Evolutionary conservation across 441 rosid species (phyloP).

Genomic region (Gossypium trilobum): DNA sequence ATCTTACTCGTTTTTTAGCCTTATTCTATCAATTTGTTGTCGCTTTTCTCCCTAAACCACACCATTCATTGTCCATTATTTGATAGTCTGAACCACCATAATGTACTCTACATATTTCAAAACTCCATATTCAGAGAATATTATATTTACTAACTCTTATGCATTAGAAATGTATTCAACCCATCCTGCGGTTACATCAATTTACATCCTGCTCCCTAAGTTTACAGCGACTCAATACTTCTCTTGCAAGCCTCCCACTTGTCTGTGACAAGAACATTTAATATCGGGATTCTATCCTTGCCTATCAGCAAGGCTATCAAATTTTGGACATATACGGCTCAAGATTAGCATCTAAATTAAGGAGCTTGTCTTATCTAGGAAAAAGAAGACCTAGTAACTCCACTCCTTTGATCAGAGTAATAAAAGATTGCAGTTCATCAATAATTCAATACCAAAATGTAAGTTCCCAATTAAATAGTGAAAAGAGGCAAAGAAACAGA

Average conservation of each 20-base stretch:
- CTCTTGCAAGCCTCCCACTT: background rate
- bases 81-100: background rate
- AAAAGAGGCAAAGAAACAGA: constrained; percentile 7
- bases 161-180: background rate
- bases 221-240: background rate
- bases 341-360: background rate
- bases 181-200: background rate
- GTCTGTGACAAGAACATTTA: background rate
- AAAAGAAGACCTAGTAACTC: background rate
- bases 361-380: background rate
- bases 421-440: background rate
- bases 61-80: background rate
- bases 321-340: background rate
- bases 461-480: background rate
- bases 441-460: background rate
- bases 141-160: background rate
- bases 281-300: background rate
- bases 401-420: constrained; percentile 10
- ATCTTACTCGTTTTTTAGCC: background rate
- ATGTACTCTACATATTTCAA: background rate
- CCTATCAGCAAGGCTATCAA: background rate
- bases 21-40: background rate
- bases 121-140: background rate
- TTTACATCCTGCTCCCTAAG: background rate
- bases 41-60: background rate